Percentiles rank a stretch among this genome's conserved stretches.
Conservation (phyloP, 192 early-diverging fungal species). For the Rhizophlyctis rosea region DNA sequence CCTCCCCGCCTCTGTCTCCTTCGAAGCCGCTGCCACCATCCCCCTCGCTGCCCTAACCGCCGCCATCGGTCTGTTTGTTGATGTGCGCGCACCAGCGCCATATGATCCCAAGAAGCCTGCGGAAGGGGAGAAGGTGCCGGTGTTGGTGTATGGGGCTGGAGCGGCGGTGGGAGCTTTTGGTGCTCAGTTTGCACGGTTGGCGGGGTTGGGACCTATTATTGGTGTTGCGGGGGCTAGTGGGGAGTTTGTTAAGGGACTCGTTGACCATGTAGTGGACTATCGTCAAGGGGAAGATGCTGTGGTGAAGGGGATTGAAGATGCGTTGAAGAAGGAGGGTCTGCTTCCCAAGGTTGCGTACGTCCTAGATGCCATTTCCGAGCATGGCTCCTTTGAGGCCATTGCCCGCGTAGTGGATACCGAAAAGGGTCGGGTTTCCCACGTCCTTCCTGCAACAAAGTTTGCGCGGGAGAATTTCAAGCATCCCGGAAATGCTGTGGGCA, state of each 20-base stretch:
- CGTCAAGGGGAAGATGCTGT: conserved; percentile 4
- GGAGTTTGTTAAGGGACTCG: conserved; percentile 1
- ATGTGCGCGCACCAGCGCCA: background rate
- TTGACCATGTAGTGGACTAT: conserved; percentile 1
- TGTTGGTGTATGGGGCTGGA: conserved; percentile 1
- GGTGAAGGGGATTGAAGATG: background rate
- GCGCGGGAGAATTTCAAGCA: too few relatives aligned
- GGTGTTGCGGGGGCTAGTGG: background rate
- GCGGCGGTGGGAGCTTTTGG: conserved; percentile 2
- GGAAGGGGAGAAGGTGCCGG: too few relatives aligned
- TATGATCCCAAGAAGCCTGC: background rate
- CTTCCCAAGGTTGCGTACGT: background rate
- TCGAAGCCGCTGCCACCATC: background rate
- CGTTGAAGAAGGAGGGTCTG: background rate
- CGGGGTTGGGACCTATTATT: background rate
- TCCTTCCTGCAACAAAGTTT: too few relatives aligned
- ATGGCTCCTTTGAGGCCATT: background rate
- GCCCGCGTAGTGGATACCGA: too few relatives aligned
- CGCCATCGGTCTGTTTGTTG: background rate
- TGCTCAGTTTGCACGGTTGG: background rate
- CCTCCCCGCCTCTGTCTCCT: too few relatives aligned
- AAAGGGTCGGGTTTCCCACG: too few relatives aligned
- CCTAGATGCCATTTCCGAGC: background rate
- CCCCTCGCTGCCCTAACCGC: conserved; percentile 3
- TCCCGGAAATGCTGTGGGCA: too few relatives aligned